Base-by-base conservation (phyloP, 2,329 filamentous ascomycete species). In the Alternaria gansuensis region DNA sequence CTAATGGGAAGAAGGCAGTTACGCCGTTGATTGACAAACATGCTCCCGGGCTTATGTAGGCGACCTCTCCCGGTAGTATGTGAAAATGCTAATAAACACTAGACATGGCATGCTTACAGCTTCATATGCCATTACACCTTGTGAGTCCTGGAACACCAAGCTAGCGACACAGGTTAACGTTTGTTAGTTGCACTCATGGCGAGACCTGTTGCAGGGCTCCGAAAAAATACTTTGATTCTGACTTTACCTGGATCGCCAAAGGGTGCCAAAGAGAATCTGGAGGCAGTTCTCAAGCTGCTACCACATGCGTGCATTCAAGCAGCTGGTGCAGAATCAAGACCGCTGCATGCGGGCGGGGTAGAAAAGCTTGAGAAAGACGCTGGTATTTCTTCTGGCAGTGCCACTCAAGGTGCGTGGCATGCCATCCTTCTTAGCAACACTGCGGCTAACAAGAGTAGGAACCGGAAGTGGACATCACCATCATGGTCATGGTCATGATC, bases 211-310 rank as follows among this genome's bases (percentile, higher is more conserved):
- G 95, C 95, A 23, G 95, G 95, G 3, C 88, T 96, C 3, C 85
- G 95, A 31, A 89, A 94, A 62, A 88, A 87, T 60, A 89, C 92
- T 0, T 78, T 99, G 51, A 90, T 99, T 24, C 80, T 97, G 62
- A 99, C 95, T 0, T 82, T 99, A 3, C 95, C 95, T 0, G 95
- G 95, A 1, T 98, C 94, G 0, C 95, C 95, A 0, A 98, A 98
- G 76, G 95, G 93, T 1, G 95, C 95, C 8, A 91, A 88, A 71
- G 95, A 99, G 80, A 99, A 98, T 72, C 84, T 99, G 0, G 88
- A 95, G 72, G 89, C 93, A 1, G 83, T 99, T 6, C 81, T 99
- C 62, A 96, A 93, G 74, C 87, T 94, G n/a, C 80, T 99, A 5
- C 93, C 94, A 0, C 95, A 99, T 78, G 95, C 95, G n/a, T 99